These are phyloP conservation scores for Heimioporus retisporus DNA, from an alignment of 1,284 basidiomycete species.

Conservation along the genomic window DNA sequence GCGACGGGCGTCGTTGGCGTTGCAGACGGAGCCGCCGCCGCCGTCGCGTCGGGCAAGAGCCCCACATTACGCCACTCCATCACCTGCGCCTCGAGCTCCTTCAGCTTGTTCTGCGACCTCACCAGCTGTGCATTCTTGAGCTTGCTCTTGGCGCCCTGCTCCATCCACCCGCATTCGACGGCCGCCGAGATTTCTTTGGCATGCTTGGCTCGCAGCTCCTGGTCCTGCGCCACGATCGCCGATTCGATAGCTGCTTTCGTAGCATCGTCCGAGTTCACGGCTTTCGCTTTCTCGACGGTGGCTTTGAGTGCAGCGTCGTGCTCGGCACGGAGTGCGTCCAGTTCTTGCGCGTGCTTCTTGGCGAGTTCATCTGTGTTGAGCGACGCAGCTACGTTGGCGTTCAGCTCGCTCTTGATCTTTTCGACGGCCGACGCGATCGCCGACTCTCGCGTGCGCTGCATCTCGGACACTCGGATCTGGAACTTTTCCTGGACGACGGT, in stretches of 20 bases:
- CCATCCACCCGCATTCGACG: constrained; percentile 73
- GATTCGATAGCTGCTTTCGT: constrained; percentile 57
- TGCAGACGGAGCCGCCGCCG: constrained; percentile 29
- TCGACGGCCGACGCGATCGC: too few species aligned
- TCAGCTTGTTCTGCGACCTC: constrained; percentile 65
- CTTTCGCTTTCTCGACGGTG: constrained; percentile 56
- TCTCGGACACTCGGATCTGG: too few species aligned
- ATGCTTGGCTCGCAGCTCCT: constrained; percentile 56
- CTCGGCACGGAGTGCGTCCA: constrained; percentile 63
- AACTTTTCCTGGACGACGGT: too few species aligned
- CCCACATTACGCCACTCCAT: constrained; percentile 64
- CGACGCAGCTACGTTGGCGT: too few species aligned
- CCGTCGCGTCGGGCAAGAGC: constrained; percentile 44
- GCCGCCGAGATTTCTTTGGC: constrained; percentile 69
- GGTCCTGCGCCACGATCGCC: constrained; percentile 62
- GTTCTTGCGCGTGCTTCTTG: constrained; percentile 68
- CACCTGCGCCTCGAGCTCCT: constrained; percentile 73
- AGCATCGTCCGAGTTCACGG: constrained; percentile 46
- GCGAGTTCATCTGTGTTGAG: too few species aligned
- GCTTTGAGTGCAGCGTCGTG: constrained; percentile 66
- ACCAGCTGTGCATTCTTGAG: constrained; percentile 76
- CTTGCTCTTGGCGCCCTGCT: constrained; percentile 67
- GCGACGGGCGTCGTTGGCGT: constrained; percentile 38
- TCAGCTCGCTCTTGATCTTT: too few species aligned
- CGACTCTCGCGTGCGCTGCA: too few species aligned